Evolutionary conservation across 208 protist species (phyloP).

Genomic region (Acanthamoeba lenticulata): DNA sequence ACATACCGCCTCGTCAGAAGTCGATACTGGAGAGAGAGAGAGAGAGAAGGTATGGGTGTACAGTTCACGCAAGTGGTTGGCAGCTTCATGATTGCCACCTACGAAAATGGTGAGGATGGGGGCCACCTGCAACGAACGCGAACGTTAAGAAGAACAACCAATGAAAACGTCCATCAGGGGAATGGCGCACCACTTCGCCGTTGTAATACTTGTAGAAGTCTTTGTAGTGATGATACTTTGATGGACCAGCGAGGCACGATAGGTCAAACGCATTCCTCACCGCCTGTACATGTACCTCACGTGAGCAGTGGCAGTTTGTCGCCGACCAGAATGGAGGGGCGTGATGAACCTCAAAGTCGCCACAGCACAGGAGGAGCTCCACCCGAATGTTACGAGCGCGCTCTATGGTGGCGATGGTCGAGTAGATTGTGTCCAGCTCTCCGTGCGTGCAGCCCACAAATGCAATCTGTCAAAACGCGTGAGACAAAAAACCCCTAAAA

Average conservation of each 20-base stretch:
- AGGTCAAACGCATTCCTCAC: constrained; percentile 93
- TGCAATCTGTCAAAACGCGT: constrained; percentile 89
- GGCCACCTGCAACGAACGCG: constrained; percentile 77
- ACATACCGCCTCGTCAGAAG: neutral
- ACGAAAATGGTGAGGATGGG: constrained; percentile 98
- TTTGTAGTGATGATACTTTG: constrained; percentile 94
- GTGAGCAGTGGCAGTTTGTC: neutral
- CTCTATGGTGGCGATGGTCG: constrained; percentile 85
- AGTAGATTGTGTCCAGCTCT: constrained; percentile 97
- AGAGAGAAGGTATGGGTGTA: neutral
- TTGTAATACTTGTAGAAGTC: constrained; percentile 97
- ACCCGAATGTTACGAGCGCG: constrained; percentile 88
- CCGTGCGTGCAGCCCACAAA: constrained; percentile 98
- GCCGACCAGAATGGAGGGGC: neutral
- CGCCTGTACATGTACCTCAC: constrained; percentile 84
- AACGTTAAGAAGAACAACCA: neutral
- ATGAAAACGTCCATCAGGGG: too few species aligned
- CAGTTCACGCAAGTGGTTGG: constrained; percentile 95
- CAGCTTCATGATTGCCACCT: constrained; percentile 99
- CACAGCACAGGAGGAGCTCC: constrained; percentile 97
- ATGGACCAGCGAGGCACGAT: constrained; percentile 93
- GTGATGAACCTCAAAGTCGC: constrained; percentile 93
- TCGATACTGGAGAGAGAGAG: neutral
- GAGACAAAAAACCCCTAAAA: neutral
- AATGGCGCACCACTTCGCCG: constrained; percentile 76